These are phyloP conservation scores for Diaporthe vexans DNA, from an alignment of 2,329 filamentous ascomycete species.

Conservation along the genomic window DNA sequence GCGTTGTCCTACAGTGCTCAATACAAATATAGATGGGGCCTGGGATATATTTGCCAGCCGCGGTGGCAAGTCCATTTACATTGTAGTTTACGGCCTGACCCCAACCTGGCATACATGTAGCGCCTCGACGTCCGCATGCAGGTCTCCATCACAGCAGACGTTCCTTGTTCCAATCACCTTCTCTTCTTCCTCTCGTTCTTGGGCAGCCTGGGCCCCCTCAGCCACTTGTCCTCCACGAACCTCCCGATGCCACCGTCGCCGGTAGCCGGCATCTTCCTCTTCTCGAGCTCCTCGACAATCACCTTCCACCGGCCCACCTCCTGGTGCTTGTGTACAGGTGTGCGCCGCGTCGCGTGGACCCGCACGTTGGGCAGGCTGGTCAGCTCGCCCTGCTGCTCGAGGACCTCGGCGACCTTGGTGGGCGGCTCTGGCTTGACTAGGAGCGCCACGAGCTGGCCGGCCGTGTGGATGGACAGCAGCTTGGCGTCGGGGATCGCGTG, in stretches of 20 bases:
- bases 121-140: not conserved
- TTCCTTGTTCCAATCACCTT: not conserved
- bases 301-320: slow-evolving; percentile 56
- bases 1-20: not conserved
- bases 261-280: slow-evolving; percentile 51
- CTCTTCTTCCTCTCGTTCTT: slow-evolving; percentile 40
- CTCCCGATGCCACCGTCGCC: slow-evolving; percentile 49
- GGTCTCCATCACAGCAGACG: not conserved
- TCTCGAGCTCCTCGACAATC: slow-evolving; percentile 52
- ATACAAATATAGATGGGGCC: too few relatives aligned
- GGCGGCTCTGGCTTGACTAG: slow-evolving; percentile 68
- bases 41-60: not conserved
- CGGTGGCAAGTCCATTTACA: not conserved
- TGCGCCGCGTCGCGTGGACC: slow-evolving; percentile 75
- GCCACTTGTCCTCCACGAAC: slow-evolving; percentile 49
- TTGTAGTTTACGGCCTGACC: not conserved
- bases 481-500: slow-evolving; percentile 79
- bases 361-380: slow-evolving; percentile 76
- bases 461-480: slow-evolving; percentile 68
- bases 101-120: not conserved
- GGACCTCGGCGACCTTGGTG: slow-evolving; percentile 73
- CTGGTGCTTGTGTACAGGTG: slow-evolving; percentile 64
- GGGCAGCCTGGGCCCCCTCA: slow-evolving; percentile 42
- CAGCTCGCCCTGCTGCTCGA: slow-evolving; percentile 64
- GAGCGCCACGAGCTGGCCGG: slow-evolving; percentile 67